Conservation (phyloP, 1,284 basidiomycete genomes). For the Tilletia horrida region DNA sequence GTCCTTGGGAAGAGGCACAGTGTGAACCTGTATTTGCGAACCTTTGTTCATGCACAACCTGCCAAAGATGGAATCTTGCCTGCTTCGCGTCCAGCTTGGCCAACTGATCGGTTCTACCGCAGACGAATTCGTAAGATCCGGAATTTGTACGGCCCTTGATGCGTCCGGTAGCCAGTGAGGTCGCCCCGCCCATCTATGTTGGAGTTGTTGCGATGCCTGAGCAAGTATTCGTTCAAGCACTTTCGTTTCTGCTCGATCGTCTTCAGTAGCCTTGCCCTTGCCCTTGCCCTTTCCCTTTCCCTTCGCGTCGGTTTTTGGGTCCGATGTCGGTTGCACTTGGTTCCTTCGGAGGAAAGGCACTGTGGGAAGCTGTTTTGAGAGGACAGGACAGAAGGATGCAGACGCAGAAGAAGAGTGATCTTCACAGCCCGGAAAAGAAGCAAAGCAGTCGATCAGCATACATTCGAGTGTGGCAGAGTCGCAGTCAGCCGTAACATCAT, state of each 20-base stretch:
- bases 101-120: no score
- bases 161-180: no score
- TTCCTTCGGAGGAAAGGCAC: not conserved
- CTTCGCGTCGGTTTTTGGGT: not conserved
- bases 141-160: no score
- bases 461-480: not conserved
- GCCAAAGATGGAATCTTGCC: no score
- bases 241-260: not conserved
- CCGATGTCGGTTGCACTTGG: not conserved
- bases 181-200: not conserved
- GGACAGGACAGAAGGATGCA: not conserved
- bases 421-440: not conserved
- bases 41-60: no score
- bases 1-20: no score
- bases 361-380: not conserved
- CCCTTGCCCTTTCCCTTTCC: not conserved
- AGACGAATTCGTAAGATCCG: no score
- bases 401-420: not conserved
- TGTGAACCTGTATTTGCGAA: no score
- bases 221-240: not conserved
- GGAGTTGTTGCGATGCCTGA: not conserved
- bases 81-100: no score
- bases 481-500: no score
- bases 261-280: not conserved
- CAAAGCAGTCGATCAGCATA: slow-evolving; percentile 2